These are phyloP conservation scores for Dictyophora rubrovolvata DNA, from an alignment of 768 basidiomycete genomes.

Conservation along the genomic window DNA sequence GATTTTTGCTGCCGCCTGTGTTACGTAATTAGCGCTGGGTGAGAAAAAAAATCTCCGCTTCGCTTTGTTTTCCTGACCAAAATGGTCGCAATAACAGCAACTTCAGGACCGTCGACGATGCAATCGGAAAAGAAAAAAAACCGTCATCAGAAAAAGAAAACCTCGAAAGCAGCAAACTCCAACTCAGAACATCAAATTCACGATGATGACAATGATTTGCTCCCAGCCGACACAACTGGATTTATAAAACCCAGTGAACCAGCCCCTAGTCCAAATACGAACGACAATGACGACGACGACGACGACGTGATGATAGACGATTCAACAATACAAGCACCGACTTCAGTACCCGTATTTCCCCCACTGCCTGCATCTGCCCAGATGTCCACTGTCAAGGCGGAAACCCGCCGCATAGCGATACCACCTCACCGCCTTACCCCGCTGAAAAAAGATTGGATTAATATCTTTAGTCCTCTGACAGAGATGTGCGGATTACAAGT, in stretches of 20 bases:
- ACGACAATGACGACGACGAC: conserved; percentile 40
- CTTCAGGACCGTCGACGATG: too few species aligned
- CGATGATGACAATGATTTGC: too few species aligned
- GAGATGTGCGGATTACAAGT: conserved; percentile 94
- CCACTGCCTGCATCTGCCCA: conserved; percentile 53
- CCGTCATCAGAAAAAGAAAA: too few species aligned
- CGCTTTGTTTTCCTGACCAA: too few species aligned
- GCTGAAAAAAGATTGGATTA: conserved; percentile 91
- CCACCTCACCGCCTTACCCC: conserved; percentile 98
- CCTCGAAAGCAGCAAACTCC: too few species aligned
- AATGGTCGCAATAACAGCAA: too few species aligned
- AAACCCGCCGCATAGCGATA: conserved; percentile 81
- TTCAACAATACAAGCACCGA: conserved; percentile 30
- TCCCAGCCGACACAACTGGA: too few species aligned
- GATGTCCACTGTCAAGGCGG: conserved; percentile 56
- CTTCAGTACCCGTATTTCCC: conserved; percentile 57
- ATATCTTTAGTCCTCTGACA: conserved; percentile 89
- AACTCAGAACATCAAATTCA: too few species aligned
- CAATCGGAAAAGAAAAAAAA: too few species aligned
- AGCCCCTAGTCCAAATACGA: neutral
- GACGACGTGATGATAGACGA: conserved; percentile 56
- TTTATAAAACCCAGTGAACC: too few species aligned
- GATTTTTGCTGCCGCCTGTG: conserved; percentile 14
- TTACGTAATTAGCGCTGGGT: too few species aligned
- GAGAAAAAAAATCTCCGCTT: too few species aligned